Conservation (phyloP, 1,284 basidiomycete genomes). For the Vanrija pseudolonga region DNA sequence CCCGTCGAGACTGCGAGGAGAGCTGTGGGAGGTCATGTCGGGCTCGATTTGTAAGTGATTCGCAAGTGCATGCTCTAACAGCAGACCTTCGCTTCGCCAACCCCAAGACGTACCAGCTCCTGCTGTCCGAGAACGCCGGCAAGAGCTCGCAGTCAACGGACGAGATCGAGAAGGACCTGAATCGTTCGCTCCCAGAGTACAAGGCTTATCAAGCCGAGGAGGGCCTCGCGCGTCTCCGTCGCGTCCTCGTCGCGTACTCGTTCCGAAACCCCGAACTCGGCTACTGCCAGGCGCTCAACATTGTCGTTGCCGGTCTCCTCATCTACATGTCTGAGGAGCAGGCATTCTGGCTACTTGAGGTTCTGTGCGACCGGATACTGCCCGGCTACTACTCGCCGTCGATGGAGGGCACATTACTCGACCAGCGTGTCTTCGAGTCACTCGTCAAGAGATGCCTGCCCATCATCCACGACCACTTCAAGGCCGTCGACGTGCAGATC, state of each 20-base stretch:
- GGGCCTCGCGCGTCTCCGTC: conserved; percentile 75
- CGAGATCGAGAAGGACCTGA: conserved; percentile 98
- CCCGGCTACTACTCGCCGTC: conserved; percentile 99
- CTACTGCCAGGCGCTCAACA: conserved; percentile 79
- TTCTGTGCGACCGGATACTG: conserved; percentile 87
- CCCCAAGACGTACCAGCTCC: conserved; percentile 75
- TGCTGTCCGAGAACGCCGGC: conserved; percentile 76
- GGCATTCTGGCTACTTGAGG: conserved; percentile 95
- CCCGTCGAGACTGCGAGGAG: conserved; percentile 89
- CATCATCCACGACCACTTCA: conserved; percentile 92
- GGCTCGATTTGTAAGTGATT: conserved; percentile 68
- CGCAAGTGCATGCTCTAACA: background rate
- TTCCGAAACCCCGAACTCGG: conserved; percentile 94
- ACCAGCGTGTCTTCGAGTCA: conserved; percentile 96
- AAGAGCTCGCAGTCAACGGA: conserved; percentile 85
- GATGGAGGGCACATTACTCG: conserved; percentile 97
- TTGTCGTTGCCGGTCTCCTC: conserved; percentile 54
- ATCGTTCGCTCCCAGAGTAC: conserved; percentile 90
- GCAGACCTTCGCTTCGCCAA: conserved; percentile 75
- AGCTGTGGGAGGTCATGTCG: conserved; percentile 97
- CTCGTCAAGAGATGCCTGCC: conserved; percentile 87
- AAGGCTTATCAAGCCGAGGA: conserved; percentile 86
- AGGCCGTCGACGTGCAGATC: conserved; percentile 87
- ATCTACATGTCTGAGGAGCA: conserved; percentile 99
- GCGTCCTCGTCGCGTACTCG: conserved; percentile 94